Percentiles rank a stretch among this genome's conserved stretches.
Evolutionary conservation across 192 early-diverging fungal genomes (phyloP).

Genomic region (Coemansia asiatica): DNA sequence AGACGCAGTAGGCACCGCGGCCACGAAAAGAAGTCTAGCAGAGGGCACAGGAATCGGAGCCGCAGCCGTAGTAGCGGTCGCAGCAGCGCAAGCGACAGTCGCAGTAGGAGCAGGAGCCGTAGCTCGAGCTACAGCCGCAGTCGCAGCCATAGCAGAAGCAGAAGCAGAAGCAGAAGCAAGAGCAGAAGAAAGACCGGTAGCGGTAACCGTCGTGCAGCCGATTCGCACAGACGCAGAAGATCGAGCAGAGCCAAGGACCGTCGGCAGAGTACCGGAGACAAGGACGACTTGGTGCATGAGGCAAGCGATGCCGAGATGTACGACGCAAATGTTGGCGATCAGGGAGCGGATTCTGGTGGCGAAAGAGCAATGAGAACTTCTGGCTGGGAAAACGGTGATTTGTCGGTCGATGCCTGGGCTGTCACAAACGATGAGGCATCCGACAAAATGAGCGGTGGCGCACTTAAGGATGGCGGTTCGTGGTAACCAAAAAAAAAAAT

Average conservation of each 20-base stretch:
- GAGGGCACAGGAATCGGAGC: constrained; percentile 11
- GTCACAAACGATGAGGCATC: neutral
- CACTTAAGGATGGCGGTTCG: neutral
- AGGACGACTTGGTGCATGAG: neutral
- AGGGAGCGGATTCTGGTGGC: neutral
- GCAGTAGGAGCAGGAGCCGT: constrained; percentile 21
- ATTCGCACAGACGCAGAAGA: neutral
- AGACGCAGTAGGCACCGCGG: constrained; percentile 12
- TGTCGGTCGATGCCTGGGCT: neutral
- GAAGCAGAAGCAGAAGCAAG: constrained; percentile 20
- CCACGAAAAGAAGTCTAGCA: constrained; percentile 9
- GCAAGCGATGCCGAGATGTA: neutral
- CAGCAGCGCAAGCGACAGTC: constrained; percentile 10
- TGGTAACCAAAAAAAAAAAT: neutral
- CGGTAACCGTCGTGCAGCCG: neutral
- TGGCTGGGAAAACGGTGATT: neutral
- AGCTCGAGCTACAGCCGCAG: constrained; percentile 14
- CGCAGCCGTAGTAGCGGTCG: constrained; percentile 13
- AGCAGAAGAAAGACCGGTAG: neutral
- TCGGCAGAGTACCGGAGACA: neutral
- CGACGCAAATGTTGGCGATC: neutral
- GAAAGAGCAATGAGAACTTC: too few species aligned
- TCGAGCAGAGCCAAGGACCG: neutral
- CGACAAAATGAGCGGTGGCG: neutral
- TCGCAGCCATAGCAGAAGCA: constrained; percentile 7